Percentiles rank a stretch among this genome's conserved stretches.
phyloP scores from a whole-genome alignment of 306 rosid genomes.

The Datisca glomerata region DNA sequence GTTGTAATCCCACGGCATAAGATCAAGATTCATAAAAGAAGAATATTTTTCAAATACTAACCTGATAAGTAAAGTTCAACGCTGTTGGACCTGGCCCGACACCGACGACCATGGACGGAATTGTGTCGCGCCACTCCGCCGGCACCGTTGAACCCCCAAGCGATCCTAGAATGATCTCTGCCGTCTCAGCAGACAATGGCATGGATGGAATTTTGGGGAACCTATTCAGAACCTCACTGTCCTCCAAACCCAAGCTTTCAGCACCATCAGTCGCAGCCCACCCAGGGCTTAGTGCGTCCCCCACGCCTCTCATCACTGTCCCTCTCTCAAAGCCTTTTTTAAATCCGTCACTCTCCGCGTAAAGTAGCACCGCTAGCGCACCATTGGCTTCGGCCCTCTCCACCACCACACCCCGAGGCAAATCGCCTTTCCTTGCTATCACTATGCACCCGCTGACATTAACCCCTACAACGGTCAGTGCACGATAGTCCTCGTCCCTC shows the following conservation, averaged over 20 bases:
- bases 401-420: slow-evolving; percentile 47
- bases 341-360: slow-evolving; percentile 34
- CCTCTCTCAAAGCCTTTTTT: slow-evolving; percentile 84
- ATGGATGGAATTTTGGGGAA: slow-evolving; percentile 87
- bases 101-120: slow-evolving; percentile 13
- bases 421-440: slow-evolving; percentile 41
- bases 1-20: too few relatives aligned
- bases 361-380: slow-evolving; percentile 56
- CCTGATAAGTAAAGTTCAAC: slow-evolving; percentile 80
- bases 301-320: slow-evolving; percentile 67
- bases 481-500: slow-evolving; percentile 45
- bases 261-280: slow-evolving; percentile 75
- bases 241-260: slow-evolving; percentile 45
- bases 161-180: slow-evolving; percentile 35
- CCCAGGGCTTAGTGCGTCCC: slow-evolving; percentile 94
- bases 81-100: slow-evolving; percentile 80
- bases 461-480: slow-evolving; percentile 32
- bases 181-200: slow-evolving; percentile 62
- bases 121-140: slow-evolving; percentile 36
- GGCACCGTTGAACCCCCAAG: slow-evolving; percentile 44
- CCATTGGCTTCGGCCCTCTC: slow-evolving; percentile 64
- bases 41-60: slow-evolving; percentile 21
- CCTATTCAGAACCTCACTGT: slow-evolving; percentile 52
- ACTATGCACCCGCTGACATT: slow-evolving; percentile 60
- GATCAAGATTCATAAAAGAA: too few relatives aligned